Evolutionary conservation across 2,329 filamentous ascomycete species (phyloP).

Genomic region (Calonectria pteridis): DNA sequence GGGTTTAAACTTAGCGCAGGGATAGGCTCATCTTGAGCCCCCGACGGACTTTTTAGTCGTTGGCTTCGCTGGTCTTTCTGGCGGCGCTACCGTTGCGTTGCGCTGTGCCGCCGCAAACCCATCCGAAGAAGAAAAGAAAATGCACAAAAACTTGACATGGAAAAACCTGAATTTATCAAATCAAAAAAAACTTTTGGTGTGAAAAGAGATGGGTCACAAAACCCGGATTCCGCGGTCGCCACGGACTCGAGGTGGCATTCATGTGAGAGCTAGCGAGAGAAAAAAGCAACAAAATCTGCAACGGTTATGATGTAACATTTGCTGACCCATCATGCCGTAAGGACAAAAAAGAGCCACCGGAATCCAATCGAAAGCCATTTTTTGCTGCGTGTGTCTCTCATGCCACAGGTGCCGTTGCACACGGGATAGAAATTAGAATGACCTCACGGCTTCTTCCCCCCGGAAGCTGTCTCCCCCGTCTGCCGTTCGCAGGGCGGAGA

Average conservation of each 20-base stretch:
- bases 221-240: neutral
- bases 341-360: neutral
- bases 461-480: neutral
- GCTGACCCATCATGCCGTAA: neutral
- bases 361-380: neutral
- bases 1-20: neutral
- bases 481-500: neutral
- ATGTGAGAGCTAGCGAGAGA: neutral
- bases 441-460: neutral
- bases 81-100: neutral
- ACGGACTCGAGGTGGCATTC: neutral
- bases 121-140: neutral
- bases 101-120: neutral
- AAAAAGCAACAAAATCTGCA: neutral
- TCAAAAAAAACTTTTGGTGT: neutral
- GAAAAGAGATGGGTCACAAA: neutral
- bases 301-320: neutral
- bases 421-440: neutral
- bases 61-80: neutral
- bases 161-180: neutral
- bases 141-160: neutral
- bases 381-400: neutral
- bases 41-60: too few species aligned
- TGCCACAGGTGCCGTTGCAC: neutral
- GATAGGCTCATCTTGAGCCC: neutral